These are phyloP conservation scores for Penicillium waksmanii DNA, from an alignment of 495 filamentous ascomycete species.

Conservation along the genomic window DNA sequence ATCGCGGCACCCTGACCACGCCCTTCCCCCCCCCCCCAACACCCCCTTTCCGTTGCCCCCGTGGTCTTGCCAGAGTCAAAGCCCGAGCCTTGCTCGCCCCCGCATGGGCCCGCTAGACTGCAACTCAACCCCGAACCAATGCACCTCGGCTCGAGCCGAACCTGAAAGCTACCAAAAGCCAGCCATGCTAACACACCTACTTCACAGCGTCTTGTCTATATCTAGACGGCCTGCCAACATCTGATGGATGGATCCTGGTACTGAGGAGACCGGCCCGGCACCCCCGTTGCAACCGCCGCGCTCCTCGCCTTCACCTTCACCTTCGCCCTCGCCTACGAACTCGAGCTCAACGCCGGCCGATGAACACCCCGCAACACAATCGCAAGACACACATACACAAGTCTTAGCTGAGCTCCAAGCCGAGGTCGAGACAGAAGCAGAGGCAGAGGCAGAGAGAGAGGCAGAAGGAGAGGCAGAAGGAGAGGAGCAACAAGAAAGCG, in stretches of 20 bases:
- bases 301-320: constrained; percentile 24
- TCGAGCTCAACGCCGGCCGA: constrained; percentile 8
- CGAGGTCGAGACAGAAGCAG: too few relatives aligned
- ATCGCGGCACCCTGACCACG: too few relatives aligned
- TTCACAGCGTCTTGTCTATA: background rate
- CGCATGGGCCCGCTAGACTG: constrained; percentile 17
- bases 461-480: background rate
- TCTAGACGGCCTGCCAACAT: constrained; percentile 15
- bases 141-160: constrained; percentile 9
- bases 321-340: background rate
- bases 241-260: constrained; percentile 57
- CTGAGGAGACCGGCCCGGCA: constrained; percentile 46
- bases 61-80: background rate
- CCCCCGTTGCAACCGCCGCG: constrained; percentile 32
- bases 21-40: background rate
- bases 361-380: background rate
- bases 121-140: constrained; percentile 6
- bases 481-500: constrained; percentile 8
- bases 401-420: too few relatives aligned
- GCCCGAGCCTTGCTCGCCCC: constrained; percentile 6
- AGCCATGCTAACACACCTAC: background rate
- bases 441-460: background rate
- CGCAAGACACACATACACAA: background rate
- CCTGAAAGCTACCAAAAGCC: background rate
- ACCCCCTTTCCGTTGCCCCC: background rate